A percentile compares a stretch with the other conserved stretches of the same genome.
Evolutionary conservation across 176 grass and related monocot genomes (phyloP).

Genomic region (Ananas comosus): DNA sequence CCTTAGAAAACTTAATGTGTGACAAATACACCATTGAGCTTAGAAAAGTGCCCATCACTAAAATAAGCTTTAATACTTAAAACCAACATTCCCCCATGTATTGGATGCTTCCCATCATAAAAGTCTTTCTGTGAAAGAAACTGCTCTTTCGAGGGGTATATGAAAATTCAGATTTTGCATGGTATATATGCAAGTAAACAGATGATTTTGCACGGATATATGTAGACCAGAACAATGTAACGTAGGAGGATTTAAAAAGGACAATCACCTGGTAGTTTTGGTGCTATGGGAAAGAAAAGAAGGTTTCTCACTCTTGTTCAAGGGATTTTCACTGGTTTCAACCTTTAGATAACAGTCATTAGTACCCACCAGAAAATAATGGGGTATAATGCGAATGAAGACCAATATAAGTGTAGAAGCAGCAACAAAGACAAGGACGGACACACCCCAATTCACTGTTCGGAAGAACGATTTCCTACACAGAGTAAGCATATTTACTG

Average conservation of each 20-base stretch:
- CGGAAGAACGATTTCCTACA: slow-evolving; percentile 58
- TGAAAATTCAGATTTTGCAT: too few relatives aligned
- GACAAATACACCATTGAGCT: too few relatives aligned
- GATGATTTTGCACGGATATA: neutral
- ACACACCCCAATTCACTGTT: slow-evolving; percentile 38
- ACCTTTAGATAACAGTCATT: slow-evolving; percentile 42
- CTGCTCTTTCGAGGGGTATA: too few relatives aligned
- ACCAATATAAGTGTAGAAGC: slow-evolving; percentile 41
- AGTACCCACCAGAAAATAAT: slow-evolving; percentile 26
- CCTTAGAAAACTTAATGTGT: too few relatives aligned
- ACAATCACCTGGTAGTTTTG: slow-evolving; percentile 67
- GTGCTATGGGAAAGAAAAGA: slow-evolving; percentile 33
- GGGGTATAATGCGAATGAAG: slow-evolving; percentile 30
- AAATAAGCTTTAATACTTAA: too few relatives aligned
- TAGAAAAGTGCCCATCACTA: too few relatives aligned
- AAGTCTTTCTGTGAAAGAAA: too few relatives aligned
- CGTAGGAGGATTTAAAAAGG: neutral
- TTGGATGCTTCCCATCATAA: too few relatives aligned
- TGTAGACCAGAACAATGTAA: neutral
- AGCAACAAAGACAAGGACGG: slow-evolving; percentile 39
- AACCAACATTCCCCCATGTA: too few relatives aligned
- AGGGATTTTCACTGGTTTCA: slow-evolving; percentile 24
- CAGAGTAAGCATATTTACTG: slow-evolving; percentile 50
- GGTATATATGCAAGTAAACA: neutral
- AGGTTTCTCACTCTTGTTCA: slow-evolving; percentile 41